Evolutionary conservation across 768 basidiomycete species (phyloP).

Genomic region (Tylopilus plumbeoviolaceoides): DNA sequence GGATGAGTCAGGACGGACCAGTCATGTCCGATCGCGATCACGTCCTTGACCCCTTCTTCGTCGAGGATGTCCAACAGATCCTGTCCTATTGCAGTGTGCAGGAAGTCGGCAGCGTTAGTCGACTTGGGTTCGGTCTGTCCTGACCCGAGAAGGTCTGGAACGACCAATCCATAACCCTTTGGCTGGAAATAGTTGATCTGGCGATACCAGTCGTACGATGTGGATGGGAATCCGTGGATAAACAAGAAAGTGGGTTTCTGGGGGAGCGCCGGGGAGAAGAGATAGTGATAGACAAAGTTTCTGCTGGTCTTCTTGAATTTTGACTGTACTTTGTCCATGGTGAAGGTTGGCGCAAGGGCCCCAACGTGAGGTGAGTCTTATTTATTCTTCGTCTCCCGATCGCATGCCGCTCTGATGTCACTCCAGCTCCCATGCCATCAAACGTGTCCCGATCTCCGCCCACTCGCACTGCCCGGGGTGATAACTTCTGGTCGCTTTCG

Average conservation of each 20-base stretch:
- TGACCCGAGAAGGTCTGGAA: constrained; percentile 46
- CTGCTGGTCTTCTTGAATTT: constrained; percentile 35
- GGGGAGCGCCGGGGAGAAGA: constrained; percentile 21
- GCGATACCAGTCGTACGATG: constrained; percentile 40
- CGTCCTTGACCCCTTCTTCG: constrained; percentile 29
- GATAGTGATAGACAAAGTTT: constrained; percentile 36
- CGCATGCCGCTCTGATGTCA: constrained; percentile 10
- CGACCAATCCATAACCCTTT: constrained; percentile 41
- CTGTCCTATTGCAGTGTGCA: constrained; percentile 22
- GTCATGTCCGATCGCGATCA: constrained; percentile 39
- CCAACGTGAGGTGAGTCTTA: constrained; percentile 1
- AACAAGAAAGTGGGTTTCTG: constrained; percentile 39
- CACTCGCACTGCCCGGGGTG: constrained; percentile 14
- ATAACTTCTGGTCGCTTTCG: constrained; percentile 3
- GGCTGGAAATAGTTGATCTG: constrained; percentile 37
- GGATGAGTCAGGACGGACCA: constrained; percentile 24
- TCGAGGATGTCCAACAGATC: constrained; percentile 40
- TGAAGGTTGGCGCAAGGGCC: background rate
- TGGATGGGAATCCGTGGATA: constrained; percentile 44
- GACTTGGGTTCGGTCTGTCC: constrained; percentile 44
- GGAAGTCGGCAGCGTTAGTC: constrained; percentile 24
- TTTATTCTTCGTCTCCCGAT: constrained; percentile 9
- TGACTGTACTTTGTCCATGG: constrained; percentile 25
- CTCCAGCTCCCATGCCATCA: constrained; percentile 6
- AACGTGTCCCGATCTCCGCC: constrained; percentile 17